phyloP scores from a whole-genome alignment of 257 asterid species.

The Thymus quinquecostatus region DNA sequence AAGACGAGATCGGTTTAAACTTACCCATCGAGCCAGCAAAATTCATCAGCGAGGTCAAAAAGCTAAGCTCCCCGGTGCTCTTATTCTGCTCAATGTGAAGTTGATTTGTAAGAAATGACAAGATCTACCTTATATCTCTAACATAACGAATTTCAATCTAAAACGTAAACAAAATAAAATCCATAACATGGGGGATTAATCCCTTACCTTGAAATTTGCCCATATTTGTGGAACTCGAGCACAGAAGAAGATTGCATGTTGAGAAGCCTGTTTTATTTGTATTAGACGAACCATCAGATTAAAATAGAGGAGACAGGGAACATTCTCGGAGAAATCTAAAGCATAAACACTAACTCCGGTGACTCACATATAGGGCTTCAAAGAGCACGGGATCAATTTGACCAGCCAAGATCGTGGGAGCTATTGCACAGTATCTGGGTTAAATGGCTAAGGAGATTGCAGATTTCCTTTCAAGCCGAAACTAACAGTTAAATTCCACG shows the following conservation, averaged over 20 bases:
- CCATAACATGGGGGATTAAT: background rate
- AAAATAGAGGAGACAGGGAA: background rate
- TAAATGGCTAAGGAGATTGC: slow-evolving; percentile 41
- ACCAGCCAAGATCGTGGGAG: slow-evolving; percentile 93
- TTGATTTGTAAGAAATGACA: slow-evolving; percentile 18
- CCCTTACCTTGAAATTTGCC: slow-evolving; percentile 75
- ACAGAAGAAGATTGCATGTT: slow-evolving; percentile 88
- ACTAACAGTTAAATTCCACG: background rate
- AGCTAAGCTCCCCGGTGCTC: slow-evolving; percentile 97
- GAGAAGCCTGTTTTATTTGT: slow-evolving; percentile 71
- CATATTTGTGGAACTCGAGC: slow-evolving; percentile 95
- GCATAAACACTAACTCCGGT: slow-evolving; percentile 6
- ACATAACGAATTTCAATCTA: slow-evolving; percentile 9
- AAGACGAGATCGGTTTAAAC: slow-evolving; percentile 29
- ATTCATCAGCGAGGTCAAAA: slow-evolving; percentile 87
- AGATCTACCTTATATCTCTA: background rate
- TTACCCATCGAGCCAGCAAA: slow-evolving; percentile 88
- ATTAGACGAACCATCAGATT: slow-evolving; percentile 21
- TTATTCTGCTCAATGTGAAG: slow-evolving; percentile 64
- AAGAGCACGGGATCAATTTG: slow-evolving; percentile 89
- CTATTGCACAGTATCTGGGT: slow-evolving; percentile 80
- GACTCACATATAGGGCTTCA: slow-evolving; percentile 93
- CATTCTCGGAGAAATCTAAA: slow-evolving; percentile 7
- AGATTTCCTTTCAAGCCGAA: slow-evolving; percentile 13
- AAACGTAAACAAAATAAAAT: slow-evolving; percentile 16